Conservation (phyloP, 1,284 basidiomycete species). For the Exobasidium cylindrosporum region DNA sequence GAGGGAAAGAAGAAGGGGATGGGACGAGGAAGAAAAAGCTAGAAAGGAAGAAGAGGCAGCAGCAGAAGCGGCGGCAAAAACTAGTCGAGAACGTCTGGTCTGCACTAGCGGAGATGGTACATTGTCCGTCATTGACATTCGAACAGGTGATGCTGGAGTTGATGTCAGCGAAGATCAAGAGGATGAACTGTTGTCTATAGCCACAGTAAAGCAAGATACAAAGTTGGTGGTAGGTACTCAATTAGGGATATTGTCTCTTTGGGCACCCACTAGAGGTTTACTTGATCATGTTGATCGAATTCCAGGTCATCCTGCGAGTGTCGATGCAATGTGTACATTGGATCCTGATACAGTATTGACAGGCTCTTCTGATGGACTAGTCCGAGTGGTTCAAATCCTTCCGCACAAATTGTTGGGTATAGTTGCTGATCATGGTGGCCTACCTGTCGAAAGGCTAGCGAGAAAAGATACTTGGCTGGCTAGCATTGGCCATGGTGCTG, state of each 20-base stretch:
- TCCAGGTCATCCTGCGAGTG: slow-evolving; percentile 71
- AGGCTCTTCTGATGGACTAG: slow-evolving; percentile 86
- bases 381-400: slow-evolving; percentile 82
- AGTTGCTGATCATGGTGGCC: slow-evolving; percentile 76
- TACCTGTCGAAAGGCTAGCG: slow-evolving; percentile 82
- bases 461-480: slow-evolving; percentile 74
- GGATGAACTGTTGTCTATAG: slow-evolving; percentile 83
- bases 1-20: slow-evolving; percentile 19
- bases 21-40: slow-evolving; percentile 4
- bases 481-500: slow-evolving; percentile 89
- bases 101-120: slow-evolving; percentile 75
- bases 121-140: slow-evolving; percentile 75
- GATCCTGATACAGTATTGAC: slow-evolving; percentile 72
- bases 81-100: slow-evolving; percentile 32
- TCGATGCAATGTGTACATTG: slow-evolving; percentile 66
- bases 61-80: background rate
- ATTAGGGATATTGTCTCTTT: slow-evolving; percentile 83
- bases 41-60: slow-evolving; percentile 14
- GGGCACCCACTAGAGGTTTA: slow-evolving; percentile 81
- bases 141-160: slow-evolving; percentile 62
- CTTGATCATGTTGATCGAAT: slow-evolving; percentile 90
- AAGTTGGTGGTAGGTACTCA: slow-evolving; percentile 88
- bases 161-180: slow-evolving; percentile 86
- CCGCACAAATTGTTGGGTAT: slow-evolving; percentile 87
- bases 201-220: slow-evolving; percentile 71